Conservation (phyloP, 139 green algal species). For the Coccomyxa sp. region DNA sequence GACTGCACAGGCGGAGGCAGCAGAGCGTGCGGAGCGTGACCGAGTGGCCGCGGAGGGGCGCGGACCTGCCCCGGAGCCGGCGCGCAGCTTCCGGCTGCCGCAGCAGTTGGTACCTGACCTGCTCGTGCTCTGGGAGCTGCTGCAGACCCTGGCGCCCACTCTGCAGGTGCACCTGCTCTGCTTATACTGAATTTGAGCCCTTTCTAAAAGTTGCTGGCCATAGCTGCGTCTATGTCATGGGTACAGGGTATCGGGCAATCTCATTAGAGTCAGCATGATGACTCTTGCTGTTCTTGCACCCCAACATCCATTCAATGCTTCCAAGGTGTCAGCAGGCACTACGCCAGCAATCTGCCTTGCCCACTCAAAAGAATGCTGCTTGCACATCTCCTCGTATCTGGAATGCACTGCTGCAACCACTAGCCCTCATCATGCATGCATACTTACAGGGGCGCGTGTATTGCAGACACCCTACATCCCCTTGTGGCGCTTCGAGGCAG, state of each 20-base stretch:
- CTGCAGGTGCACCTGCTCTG: background rate
- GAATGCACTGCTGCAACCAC: too few species aligned
- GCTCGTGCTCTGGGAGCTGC: slow-evolving; percentile 67
- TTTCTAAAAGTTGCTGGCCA: too few species aligned
- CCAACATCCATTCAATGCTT: too few species aligned
- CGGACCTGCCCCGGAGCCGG: slow-evolving; percentile 44
- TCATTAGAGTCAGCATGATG: background rate
- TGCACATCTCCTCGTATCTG: too few species aligned
- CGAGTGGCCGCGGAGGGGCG: slow-evolving; percentile 35
- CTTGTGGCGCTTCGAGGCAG: slow-evolving; percentile 65
- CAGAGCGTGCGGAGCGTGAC: slow-evolving; percentile 15
- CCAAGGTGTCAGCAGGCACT: background rate
- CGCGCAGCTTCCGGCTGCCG: slow-evolving; percentile 38
- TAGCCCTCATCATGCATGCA: too few species aligned
- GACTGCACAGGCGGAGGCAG: slow-evolving; percentile 14
- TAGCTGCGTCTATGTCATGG: too few species aligned
- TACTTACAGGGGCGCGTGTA: slow-evolving; percentile 7
- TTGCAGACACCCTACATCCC: slow-evolving; percentile 65
- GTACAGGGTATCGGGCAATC: too few species aligned
- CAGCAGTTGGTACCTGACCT: slow-evolving; percentile 47
- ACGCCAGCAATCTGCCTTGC: background rate
- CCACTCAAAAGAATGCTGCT: too few species aligned
- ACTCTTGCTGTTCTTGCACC: background rate
- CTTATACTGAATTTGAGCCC: background rate
- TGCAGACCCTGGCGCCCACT: slow-evolving; percentile 8